Evolutionary conservation across 176 grass and related monocot genomes (phyloP).

Genomic region (Zoysia pacifica): DNA sequence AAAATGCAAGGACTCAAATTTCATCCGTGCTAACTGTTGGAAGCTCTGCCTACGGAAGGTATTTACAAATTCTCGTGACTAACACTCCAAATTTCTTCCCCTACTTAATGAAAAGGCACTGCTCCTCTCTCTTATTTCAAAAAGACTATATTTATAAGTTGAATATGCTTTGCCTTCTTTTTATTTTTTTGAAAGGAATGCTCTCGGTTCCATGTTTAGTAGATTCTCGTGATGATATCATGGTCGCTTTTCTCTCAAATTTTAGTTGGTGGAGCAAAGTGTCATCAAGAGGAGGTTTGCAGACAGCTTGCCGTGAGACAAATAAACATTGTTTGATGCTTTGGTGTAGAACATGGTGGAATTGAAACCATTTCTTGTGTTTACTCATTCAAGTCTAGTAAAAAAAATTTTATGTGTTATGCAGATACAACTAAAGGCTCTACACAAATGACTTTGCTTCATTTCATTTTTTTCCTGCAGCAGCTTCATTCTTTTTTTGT

Average conservation of each 20-base stretch:
- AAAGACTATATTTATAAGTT: not conserved
- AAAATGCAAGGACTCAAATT: constrained; percentile 42
- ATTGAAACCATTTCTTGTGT: no score
- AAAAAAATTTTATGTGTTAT: not conserved
- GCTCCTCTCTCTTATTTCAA: no score
- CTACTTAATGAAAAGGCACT: no score
- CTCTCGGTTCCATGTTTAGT: not conserved
- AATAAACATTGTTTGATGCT: not conserved
- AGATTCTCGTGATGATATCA: not conserved
- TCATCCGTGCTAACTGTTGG: constrained; percentile 49
- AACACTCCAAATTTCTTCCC: no score
- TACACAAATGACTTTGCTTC: no score
- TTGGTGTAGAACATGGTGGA: no score
- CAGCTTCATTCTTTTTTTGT: not conserved
- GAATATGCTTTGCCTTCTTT: not conserved
- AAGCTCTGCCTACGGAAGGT: constrained; percentile 56
- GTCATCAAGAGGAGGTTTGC: not conserved
- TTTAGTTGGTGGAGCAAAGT: not conserved
- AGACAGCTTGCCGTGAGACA: not conserved
- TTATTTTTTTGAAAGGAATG: not conserved
- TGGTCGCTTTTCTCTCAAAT: not conserved
- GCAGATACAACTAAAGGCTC: not conserved
- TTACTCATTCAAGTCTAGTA: not conserved
- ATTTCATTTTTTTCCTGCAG: no score
- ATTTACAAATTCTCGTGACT: not conserved